Conservation (phyloP, 176 grass and related monocot species). For the Saccharum officinarum region DNA sequence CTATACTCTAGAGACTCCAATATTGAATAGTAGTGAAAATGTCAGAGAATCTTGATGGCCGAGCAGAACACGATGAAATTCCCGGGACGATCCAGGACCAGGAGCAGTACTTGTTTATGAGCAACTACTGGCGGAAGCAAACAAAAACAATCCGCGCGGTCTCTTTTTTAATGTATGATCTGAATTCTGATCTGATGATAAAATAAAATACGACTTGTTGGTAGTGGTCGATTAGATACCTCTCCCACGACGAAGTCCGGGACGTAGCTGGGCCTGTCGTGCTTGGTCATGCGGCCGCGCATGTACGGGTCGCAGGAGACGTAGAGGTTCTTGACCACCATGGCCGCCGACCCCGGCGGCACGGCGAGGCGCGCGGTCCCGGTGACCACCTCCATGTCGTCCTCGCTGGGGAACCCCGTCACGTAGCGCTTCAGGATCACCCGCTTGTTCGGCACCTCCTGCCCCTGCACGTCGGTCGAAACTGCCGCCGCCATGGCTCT, state of each 20-base stretch:
- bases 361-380: conserved; percentile 5
- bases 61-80: too few relatives aligned
- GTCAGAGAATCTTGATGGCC: too few relatives aligned
- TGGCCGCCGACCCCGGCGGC: neutral
- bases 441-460: conserved; percentile 37
- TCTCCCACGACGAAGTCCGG: conserved; percentile 35
- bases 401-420: conserved; percentile 33
- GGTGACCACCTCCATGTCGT: conserved; percentile 47
- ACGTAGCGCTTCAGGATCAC: conserved; percentile 58
- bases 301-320: conserved; percentile 76
- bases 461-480: neutral
- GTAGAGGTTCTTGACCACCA: conserved; percentile 66
- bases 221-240: neutral
- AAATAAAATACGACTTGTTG: too few relatives aligned
- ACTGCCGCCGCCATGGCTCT: neutral
- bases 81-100: too few relatives aligned
- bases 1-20: too few relatives aligned
- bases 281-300: conserved; percentile 53
- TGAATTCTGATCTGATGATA: too few relatives aligned
- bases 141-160: too few relatives aligned
- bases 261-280: conserved; percentile 19
- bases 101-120: too few relatives aligned
- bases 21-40: too few relatives aligned
- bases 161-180: too few relatives aligned
- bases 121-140: too few relatives aligned